Percentiles rank a stretch among this genome's conserved stretches.
phyloP scores from a whole-genome alignment of 1,284 basidiomycete species.

The Mycena sp. region DNA sequence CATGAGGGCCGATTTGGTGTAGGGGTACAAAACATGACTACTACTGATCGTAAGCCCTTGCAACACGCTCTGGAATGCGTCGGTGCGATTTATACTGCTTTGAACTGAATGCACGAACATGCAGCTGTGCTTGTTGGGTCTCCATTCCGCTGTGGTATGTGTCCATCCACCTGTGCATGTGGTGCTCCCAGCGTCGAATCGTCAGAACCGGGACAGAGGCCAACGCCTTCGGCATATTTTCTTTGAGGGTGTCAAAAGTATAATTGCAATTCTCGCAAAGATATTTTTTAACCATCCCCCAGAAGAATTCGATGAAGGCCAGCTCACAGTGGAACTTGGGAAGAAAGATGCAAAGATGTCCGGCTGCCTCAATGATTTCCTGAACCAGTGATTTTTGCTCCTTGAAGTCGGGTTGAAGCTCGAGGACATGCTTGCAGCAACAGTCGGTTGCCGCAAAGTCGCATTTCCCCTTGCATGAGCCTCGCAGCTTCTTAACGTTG shows the following conservation, averaged over 20 bases:
- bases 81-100: neutral
- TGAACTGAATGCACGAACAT: neutral
- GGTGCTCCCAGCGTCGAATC: conserved; percentile 40
- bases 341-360: no score
- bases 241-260: conserved; percentile 34
- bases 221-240: conserved; percentile 34
- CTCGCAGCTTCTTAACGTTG: conserved; percentile 31
- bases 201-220: conserved; percentile 33
- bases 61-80: neutral
- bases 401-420: conserved; percentile 37
- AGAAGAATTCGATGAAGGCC: conserved; percentile 35
- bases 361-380: no score
- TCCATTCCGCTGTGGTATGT: neutral
- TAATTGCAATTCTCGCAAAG: conserved; percentile 39
- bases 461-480: conserved; percentile 39
- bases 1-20: neutral
- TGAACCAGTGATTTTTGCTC: conserved; percentile 37
- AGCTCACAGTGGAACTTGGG: no score
- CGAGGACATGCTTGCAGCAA: conserved; percentile 37
- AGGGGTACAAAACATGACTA: neutral
- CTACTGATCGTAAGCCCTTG: neutral
- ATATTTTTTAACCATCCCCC: conserved; percentile 42
- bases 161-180: conserved; percentile 14
- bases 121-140: neutral
- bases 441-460: no score